A percentile compares a stretch with the other conserved stretches of the same genome.
Conservation (phyloP, 148 eudicot genomes). For the Polygonum maritimum region DNA sequence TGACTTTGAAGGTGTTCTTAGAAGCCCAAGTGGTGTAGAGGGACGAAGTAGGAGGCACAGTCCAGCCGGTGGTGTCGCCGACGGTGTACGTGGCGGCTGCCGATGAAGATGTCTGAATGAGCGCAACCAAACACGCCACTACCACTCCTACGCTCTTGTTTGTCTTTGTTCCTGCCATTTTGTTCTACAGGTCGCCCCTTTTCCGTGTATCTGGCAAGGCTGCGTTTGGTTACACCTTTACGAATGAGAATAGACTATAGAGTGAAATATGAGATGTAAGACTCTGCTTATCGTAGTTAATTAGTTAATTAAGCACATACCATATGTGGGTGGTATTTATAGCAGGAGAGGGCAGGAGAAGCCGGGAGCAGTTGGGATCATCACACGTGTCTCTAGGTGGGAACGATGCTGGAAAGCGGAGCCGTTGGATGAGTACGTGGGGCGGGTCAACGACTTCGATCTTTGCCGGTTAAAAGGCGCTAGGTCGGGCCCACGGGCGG, state of each 20-base stretch:
- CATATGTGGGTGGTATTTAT: neutral
- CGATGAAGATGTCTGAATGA: neutral
- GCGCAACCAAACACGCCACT: slow-evolving; percentile 7
- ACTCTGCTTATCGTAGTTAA: no score
- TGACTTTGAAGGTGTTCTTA: neutral
- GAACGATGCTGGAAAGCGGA: neutral
- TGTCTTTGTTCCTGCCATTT: neutral
- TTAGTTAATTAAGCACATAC: no score
- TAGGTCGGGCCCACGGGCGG: neutral
- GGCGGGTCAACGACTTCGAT: slow-evolving; percentile 2
- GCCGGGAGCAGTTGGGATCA: neutral
- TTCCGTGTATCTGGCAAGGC: neutral
- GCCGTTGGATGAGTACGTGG: slow-evolving; percentile 5
- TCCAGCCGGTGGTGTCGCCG: neutral
- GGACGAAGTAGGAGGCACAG: neutral
- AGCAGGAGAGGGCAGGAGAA: neutral
- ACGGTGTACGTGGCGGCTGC: neutral
- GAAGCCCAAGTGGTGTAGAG: slow-evolving; percentile 4
- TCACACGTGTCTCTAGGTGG: neutral
- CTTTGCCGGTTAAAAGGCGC: neutral
- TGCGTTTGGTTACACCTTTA: neutral
- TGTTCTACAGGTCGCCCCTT: slow-evolving; percentile 2
- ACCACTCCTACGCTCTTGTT: neutral
- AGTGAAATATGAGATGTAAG: neutral
- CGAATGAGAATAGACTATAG: neutral